phyloP scores from a whole-genome alignment of 139 green algal species.

The Chlamydomonas sp. region DNA sequence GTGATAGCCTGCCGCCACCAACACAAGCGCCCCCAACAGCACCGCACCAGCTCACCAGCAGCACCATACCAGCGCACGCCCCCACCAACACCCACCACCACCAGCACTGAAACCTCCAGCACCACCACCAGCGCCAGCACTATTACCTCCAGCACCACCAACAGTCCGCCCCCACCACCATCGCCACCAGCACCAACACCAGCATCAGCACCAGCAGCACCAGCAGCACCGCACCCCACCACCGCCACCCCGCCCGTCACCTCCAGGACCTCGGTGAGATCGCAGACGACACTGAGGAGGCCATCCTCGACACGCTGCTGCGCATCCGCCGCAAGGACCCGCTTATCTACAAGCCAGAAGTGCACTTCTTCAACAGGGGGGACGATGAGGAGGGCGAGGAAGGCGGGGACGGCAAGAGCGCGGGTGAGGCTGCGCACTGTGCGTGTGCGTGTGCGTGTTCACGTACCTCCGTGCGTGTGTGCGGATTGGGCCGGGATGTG shows the following conservation, averaged over 20 bases:
- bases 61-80: no score
- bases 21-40: no score
- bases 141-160: no score
- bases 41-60: no score
- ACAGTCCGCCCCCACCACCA: neutral
- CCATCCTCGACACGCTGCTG: constrained; percentile 65
- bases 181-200: neutral
- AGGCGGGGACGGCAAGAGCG: neutral
- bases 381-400: constrained; percentile 19
- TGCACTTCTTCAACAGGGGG: constrained; percentile 51
- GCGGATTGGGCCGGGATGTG: no score
- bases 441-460: no score
- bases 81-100: no score
- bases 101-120: no score
- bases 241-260: neutral
- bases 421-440: constrained; percentile 2
- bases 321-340: constrained; percentile 64
- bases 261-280: constrained; percentile 48
- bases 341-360: constrained; percentile 58
- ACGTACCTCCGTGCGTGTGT: no score
- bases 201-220: neutral
- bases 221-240: neutral
- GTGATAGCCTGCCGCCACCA: no score
- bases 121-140: no score
- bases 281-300: constrained; percentile 40